Evolutionary conservation across 805 yeast genomes (phyloP), one percentile per base, ranked within the genome.

Genomic region (Debaryomyces castellii): DNA sequence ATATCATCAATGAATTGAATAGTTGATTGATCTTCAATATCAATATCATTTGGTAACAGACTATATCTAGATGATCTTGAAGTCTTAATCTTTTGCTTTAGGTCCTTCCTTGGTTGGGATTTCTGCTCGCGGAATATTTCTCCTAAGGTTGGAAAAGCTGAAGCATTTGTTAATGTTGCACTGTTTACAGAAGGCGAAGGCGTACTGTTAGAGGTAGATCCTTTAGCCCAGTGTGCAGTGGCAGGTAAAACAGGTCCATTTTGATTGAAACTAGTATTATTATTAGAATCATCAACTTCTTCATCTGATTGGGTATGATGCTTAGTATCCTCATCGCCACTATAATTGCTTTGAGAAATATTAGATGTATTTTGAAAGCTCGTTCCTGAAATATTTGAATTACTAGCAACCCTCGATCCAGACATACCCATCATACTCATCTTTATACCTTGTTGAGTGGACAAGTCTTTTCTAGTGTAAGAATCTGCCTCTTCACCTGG

Each of bases 401-500:
- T 50, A 40, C 59, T 52, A 24, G 49, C 48, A 28, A 25, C 40
- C 59, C 50, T 44, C 14, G 46, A 43, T 16, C 51, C 51, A 4
- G 52, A 41, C 54, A 62, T 53, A 10, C 72, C 73, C 58, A 68
- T 66, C 73, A 68, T 71, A 40, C 74, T 70, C 78, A 80, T 80
- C 57, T 78, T 81, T 52, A 80, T 74, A 55, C 83, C 82, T 53
- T 82, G 83, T 62, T 87, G 85, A 3, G 94, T 87, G 4, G 90
- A 82, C 58, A 88, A 74, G 59, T 88, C 95, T 60, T 88, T 90
- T 66, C 97, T 83, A 22, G 96, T 89, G 69, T 88, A 92, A 9
- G 96, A 87, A 59, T 94, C 99, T 1, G 98, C 98, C 66, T 94
- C 99, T 73, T 94, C 99, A 48, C 99, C 99, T 5, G 99, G 99